Percentiles rank a stretch among this genome's conserved stretches.
These are phyloP conservation scores for Cordyceps tenuipes DNA, from an alignment of 2,329 filamentous ascomycete species.

Conservation along the genomic window DNA sequence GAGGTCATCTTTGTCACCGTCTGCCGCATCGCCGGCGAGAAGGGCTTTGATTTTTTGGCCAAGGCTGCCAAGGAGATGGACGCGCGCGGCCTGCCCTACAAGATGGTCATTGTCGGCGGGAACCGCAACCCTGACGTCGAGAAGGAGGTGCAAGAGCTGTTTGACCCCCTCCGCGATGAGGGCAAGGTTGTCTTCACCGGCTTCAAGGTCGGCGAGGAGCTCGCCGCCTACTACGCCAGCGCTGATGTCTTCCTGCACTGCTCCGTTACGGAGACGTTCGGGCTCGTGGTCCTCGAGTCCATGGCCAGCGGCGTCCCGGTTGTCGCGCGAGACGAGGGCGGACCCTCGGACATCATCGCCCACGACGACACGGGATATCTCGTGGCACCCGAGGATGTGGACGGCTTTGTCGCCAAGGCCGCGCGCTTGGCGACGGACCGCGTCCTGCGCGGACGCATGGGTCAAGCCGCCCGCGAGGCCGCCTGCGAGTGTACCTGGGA, in stretches of 20 bases:
- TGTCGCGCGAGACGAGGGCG: slow-evolving; percentile 60
- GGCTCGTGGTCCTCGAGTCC: slow-evolving; percentile 60
- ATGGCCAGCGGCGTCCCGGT: slow-evolving; percentile 66
- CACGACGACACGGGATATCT: slow-evolving; percentile 54
- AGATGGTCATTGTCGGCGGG: slow-evolving; percentile 58
- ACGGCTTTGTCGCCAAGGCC: slow-evolving; percentile 47
- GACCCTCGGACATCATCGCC: slow-evolving; percentile 58
- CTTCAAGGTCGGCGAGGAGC: slow-evolving; percentile 50
- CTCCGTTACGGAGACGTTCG: slow-evolving; percentile 64
- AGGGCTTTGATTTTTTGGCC: slow-evolving; percentile 61
- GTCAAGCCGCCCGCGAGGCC: slow-evolving; percentile 39
- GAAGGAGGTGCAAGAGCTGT: slow-evolving; percentile 51
- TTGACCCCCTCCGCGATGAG: slow-evolving; percentile 37
- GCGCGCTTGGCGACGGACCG: slow-evolving; percentile 39
- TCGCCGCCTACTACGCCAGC: slow-evolving; percentile 59
- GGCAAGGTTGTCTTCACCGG: slow-evolving; percentile 58
- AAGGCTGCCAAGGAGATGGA: slow-evolving; percentile 46
- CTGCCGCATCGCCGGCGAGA: slow-evolving; percentile 59
- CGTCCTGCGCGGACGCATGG: slow-evolving; percentile 36
- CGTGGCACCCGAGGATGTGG: slow-evolving; percentile 49
- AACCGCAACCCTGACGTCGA: slow-evolving; percentile 58
- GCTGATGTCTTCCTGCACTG: slow-evolving; percentile 65
- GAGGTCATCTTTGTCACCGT: slow-evolving; percentile 60
- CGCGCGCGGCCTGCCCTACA: slow-evolving; percentile 48
- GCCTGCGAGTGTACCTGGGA: slow-evolving; percentile 62